Conservation (phyloP, 2,329 filamentous ascomycete species). For the Xylariaceae sp. region DNA sequence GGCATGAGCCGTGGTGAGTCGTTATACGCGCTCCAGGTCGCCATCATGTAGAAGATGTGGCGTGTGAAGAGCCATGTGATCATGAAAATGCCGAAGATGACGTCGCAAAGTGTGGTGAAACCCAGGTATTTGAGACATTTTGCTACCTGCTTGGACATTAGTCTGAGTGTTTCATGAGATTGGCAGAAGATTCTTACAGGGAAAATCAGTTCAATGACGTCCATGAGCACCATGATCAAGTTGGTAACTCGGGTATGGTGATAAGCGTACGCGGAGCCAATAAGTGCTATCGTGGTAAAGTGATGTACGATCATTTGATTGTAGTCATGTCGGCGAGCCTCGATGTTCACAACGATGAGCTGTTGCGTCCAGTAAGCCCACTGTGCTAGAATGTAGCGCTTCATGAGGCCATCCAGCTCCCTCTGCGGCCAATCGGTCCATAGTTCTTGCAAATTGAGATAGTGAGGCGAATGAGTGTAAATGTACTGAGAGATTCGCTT, state of each 20-base stretch:
- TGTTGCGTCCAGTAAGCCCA: conserved; percentile 91
- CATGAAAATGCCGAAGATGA: conserved; percentile 80
- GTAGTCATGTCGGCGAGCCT: conserved; percentile 88
- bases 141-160: conserved; percentile 55
- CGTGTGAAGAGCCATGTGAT: conserved; percentile 75
- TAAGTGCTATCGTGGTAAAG: conserved; percentile 75
- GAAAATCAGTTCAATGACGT: conserved; percentile 81
- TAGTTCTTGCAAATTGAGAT: conserved; percentile 68
- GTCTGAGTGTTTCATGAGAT: neutral
- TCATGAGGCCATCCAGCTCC: conserved; percentile 68
- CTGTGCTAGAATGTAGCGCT: conserved; percentile 87
- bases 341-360: conserved; percentile 87
- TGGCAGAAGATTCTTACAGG: conserved; percentile 54
- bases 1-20: conserved; percentile 59
- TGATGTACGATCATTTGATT: conserved; percentile 94
- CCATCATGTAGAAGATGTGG: conserved; percentile 71
- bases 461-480: conserved; percentile 71
- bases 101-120: conserved; percentile 70
- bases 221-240: conserved; percentile 85
- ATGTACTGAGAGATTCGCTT: conserved; percentile 57
- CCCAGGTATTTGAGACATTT: conserved; percentile 90
- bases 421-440: conserved; percentile 83
- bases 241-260: conserved; percentile 82
- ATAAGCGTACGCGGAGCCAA: conserved; percentile 78
- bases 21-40: conserved; percentile 75